Evolutionary conservation across 805 yeast genomes (phyloP).

Genomic region (Candida oleophila): DNA sequence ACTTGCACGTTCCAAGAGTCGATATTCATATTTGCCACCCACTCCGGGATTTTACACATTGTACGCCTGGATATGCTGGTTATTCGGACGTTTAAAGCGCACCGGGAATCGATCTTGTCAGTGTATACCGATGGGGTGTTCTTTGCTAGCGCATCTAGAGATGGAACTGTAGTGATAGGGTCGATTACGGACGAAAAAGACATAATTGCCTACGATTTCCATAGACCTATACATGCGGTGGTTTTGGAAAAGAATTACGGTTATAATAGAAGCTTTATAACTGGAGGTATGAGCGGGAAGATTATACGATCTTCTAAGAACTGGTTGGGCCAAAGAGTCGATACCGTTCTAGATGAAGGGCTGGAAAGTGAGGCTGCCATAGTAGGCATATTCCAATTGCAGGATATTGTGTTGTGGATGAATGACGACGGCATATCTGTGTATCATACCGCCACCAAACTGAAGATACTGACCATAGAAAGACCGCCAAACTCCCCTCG

Average conservation of each 20-base stretch:
- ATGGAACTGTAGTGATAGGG: conserved; percentile 88
- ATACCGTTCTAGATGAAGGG: conserved; percentile 57
- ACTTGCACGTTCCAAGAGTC: conserved; percentile 58
- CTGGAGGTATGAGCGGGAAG: conserved; percentile 90
- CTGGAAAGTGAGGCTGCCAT: conserved; percentile 57
- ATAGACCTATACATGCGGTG: conserved; percentile 85
- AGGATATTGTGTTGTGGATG: conserved; percentile 76
- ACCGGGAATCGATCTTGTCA: conserved; percentile 78
- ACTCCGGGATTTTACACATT: conserved; percentile 77
- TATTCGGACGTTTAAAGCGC: conserved; percentile 76
- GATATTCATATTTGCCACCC: conserved; percentile 81
- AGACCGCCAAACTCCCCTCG: conserved; percentile 58
- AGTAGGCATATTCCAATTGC: conserved; percentile 60
- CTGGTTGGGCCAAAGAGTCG: conserved; percentile 85
- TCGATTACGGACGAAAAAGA: conserved; percentile 61
- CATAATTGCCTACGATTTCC: conserved; percentile 74
- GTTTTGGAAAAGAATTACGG: conserved; percentile 71
- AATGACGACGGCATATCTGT: conserved; percentile 77
- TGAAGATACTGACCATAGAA: conserved; percentile 49
- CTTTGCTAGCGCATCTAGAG: conserved; percentile 89
- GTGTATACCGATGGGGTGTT: conserved; percentile 69
- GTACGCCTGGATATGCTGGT: conserved; percentile 57
- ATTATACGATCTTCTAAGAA: conserved; percentile 71
- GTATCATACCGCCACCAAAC: conserved; percentile 54
- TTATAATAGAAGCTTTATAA: conserved; percentile 62